Percentiles rank a stretch among this genome's conserved stretches.
phyloP scores from a whole-genome alignment of 306 rosid genomes.

The Rosa chinensis region DNA sequence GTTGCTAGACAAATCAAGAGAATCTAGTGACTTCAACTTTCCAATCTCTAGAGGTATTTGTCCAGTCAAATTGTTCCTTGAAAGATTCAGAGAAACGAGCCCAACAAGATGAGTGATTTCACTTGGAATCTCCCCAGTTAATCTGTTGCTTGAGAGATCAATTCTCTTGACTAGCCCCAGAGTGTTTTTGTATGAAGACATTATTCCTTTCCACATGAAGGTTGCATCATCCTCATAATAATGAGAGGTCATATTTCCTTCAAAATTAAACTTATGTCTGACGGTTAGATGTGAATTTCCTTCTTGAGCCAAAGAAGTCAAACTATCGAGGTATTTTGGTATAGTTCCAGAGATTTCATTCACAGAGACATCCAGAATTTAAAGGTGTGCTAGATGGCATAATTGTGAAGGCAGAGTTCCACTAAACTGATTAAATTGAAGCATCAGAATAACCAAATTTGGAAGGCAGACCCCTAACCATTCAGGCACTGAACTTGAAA shows the following conservation, averaged over 20 bases:
- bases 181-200: background rate
- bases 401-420: background rate
- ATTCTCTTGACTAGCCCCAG: constrained; percentile 6
- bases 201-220: constrained; percentile 6
- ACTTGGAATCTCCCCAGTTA: constrained; percentile 25
- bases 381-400: background rate
- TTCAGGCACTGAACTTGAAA: background rate
- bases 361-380: constrained; percentile 9
- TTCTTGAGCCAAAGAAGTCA: background rate
- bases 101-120: constrained; percentile 7
- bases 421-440: background rate
- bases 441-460: constrained; percentile 12
- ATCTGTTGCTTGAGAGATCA: constrained; percentile 36
- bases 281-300: too few relatives aligned
- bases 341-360: constrained; percentile 11
- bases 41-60: constrained; percentile 25
- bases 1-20: constrained; percentile 33
- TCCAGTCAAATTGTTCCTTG: constrained; percentile 23
- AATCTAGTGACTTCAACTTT: background rate
- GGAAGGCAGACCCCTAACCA: constrained; percentile 2
- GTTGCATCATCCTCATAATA: background rate
- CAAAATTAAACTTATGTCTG: too few relatives aligned
- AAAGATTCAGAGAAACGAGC: constrained; percentile 9
- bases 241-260: too few relatives aligned
- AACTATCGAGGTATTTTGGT: background rate